Percentiles rank a stretch among this genome's conserved stretches.
Evolutionary conservation across 768 basidiomycete genomes (phyloP).

Genomic region (Thelephora ganbajun): DNA sequence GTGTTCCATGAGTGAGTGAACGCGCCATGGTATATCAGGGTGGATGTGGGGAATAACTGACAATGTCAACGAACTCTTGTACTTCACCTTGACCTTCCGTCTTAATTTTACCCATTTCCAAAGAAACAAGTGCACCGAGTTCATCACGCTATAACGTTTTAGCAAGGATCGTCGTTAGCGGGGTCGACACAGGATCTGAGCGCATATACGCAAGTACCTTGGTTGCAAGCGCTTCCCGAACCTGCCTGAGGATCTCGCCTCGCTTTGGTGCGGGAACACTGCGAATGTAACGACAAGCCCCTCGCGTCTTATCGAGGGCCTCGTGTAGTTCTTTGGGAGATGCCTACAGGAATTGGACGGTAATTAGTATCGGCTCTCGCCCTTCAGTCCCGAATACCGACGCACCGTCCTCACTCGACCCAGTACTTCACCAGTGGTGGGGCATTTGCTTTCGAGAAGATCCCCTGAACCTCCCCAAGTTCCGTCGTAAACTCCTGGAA

Average conservation of each 20-base stretch:
- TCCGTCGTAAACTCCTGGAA: conserved; percentile 73
- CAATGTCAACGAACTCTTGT: conserved; percentile 90
- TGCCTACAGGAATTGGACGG: conserved; percentile 25
- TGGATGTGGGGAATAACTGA: conserved; percentile 25
- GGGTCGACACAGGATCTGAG: neutral
- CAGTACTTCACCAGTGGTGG: conserved; percentile 76
- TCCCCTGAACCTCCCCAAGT: conserved; percentile 70
- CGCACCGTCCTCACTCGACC: conserved; percentile 57
- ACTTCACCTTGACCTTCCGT: conserved; percentile 90
- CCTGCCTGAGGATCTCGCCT: conserved; percentile 80
- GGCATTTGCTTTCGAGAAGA: conserved; percentile 57
- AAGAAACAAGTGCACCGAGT: conserved; percentile 69
- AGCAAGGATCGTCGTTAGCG: neutral
- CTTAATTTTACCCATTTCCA: conserved; percentile 87
- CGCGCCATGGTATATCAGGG: neutral
- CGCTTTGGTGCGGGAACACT: conserved; percentile 74
- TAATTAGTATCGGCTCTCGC: neutral
- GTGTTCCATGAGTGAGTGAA: neutral
- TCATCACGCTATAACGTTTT: conserved; percentile 41
- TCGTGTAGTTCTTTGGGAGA: conserved; percentile 59
- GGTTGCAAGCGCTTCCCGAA: conserved; percentile 63
- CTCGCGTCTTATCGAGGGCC: conserved; percentile 53
- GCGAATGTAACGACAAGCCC: conserved; percentile 62
- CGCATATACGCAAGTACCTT: conserved; percentile 37
- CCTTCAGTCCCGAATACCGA: neutral